Percentiles rank a stretch among this genome's conserved stretches.
Conservation (phyloP, 2,329 filamentous ascomycete species). For the Penicillium oxalicum region DNA sequence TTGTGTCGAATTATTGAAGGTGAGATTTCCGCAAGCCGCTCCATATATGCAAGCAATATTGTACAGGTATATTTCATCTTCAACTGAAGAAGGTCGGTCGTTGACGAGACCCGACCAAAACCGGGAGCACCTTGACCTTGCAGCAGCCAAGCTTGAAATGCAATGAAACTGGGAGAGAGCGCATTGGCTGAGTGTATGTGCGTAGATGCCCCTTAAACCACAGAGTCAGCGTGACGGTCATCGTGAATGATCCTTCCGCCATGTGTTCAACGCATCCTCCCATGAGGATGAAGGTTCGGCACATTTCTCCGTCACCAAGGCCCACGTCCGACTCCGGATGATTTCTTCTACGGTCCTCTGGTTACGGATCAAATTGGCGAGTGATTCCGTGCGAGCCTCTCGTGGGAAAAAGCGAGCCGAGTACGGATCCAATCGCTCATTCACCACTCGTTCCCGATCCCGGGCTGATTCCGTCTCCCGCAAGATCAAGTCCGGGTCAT, state of each 20-base stretch:
- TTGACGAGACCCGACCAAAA: no score
- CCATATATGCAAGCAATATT: no score
- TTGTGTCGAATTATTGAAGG: no score
- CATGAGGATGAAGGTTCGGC: constrained; percentile 53
- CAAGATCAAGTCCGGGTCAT: constrained; percentile 70
- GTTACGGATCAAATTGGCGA: constrained; percentile 65
- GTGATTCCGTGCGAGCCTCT: constrained; percentile 71
- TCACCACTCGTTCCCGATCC: constrained; percentile 66
- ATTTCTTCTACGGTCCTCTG: constrained; percentile 71
- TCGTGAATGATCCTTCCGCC: constrained; percentile 45
- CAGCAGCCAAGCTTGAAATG: no score
- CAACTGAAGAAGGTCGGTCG: no score
- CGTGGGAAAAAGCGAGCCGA: constrained; percentile 68
- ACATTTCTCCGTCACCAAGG: constrained; percentile 69
- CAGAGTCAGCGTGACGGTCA: constrained; percentile 2
- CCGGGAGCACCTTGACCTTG: no score
- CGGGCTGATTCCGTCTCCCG: constrained; percentile 64
- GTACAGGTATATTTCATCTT: no score
- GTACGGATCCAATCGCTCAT: constrained; percentile 90
- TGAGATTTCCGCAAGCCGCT: no score
- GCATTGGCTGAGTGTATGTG: no score
- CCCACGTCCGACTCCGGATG: constrained; percentile 76
- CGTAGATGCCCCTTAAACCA: no score
- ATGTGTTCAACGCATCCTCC: constrained; percentile 60
- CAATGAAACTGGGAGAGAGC: no score